phyloP scores from a whole-genome alignment of 164 flowering plant species.

The Aristolochia californica region DNA sequence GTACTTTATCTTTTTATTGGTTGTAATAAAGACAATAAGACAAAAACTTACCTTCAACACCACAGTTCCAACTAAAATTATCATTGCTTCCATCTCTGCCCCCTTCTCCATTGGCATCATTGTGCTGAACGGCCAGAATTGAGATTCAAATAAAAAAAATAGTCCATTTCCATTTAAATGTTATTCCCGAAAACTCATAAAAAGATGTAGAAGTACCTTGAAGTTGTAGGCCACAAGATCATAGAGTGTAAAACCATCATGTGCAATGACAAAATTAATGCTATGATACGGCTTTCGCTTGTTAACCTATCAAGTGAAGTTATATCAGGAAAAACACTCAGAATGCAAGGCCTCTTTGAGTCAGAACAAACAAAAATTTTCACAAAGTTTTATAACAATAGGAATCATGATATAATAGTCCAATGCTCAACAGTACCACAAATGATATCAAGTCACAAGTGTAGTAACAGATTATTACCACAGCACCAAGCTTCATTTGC shows the following conservation, averaged over 20 bases:
- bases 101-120: conserved; percentile 94
- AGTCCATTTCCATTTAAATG: background rate
- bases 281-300: conserved; percentile 91
- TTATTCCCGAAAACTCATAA: background rate
- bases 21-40: background rate
- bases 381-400: no score
- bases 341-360: no score
- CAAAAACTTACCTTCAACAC: conserved; percentile 56
- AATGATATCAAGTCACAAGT: no score
- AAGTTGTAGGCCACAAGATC: conserved; percentile 91
- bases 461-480: no score
- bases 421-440: no score
- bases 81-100: conserved; percentile 97
- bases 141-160: background rate
- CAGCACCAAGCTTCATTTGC: no score
- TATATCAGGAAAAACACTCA: no score
- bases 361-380: no score
- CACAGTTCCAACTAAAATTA: conserved; percentile 95
- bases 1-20: no score
- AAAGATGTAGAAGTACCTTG: conserved; percentile 43
- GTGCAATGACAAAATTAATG: conserved; percentile 85
- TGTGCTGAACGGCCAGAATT: conserved; percentile 47
- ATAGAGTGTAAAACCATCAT: conserved; percentile 84
- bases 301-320: conserved; percentile 42
- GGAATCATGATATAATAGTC: no score